These are phyloP conservation scores for Vanderwaltozyma polyspora DNA, from an alignment of 805 yeast species.

Conservation along the genomic window DNA sequence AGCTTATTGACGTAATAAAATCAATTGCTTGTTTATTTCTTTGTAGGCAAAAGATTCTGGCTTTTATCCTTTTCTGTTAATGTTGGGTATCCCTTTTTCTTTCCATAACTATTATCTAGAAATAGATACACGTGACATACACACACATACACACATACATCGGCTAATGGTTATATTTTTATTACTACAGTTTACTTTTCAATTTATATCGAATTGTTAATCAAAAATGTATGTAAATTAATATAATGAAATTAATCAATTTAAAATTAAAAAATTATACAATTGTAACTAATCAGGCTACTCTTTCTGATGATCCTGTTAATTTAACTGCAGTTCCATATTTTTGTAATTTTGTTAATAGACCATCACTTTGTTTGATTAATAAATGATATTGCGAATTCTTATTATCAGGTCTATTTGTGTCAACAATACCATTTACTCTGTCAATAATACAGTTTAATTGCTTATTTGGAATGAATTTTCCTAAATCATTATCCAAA, in stretches of 20 bases:
- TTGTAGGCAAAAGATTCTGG: too few species aligned
- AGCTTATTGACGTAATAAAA: too few species aligned
- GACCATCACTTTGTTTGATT: slow-evolving; percentile 83
- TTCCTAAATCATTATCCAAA: slow-evolving; percentile 76
- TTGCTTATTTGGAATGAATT: slow-evolving; percentile 85
- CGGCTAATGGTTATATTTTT: too few species aligned
- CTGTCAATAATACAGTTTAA: slow-evolving; percentile 91
- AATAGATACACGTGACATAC: too few species aligned
- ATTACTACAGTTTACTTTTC: too few species aligned
- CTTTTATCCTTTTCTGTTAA: too few species aligned
- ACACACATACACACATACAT: too few species aligned
- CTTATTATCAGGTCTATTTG: slow-evolving; percentile 93
- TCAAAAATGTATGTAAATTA: background rate
- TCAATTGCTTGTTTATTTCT: too few species aligned
- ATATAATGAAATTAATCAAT: background rate
- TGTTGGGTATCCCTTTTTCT: too few species aligned
- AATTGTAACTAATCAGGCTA: background rate
- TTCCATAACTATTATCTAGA: too few species aligned
- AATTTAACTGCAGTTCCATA: slow-evolving; percentile 95
- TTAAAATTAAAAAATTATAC: background rate
- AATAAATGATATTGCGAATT: slow-evolving; percentile 84
- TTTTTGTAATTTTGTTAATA: slow-evolving; percentile 88
- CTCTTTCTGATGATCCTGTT: slow-evolving; percentile 42
- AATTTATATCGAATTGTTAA: too few species aligned
- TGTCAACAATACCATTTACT: slow-evolving; percentile 89